Conservation (phyloP, 73 alveolate species). For the Paramecium bursaria region DNA sequence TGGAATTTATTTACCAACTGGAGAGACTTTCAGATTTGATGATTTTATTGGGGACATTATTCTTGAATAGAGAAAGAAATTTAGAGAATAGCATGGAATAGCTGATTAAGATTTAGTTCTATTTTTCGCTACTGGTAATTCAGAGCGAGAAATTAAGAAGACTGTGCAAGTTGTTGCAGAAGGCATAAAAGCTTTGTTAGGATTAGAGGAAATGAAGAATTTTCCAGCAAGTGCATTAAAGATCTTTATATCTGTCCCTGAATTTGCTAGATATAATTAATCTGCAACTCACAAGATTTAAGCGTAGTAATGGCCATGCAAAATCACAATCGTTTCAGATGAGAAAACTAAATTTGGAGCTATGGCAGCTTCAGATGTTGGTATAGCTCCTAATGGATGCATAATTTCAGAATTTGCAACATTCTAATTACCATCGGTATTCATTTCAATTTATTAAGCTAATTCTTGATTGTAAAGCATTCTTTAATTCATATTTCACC, state of each 20-base stretch:
- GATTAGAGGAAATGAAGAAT: conserved; percentile 53
- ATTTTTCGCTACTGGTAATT: conserved; percentile 50
- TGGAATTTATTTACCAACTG: conserved; percentile 24
- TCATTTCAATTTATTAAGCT: conserved; percentile 26
- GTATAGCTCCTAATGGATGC: conserved; percentile 61
- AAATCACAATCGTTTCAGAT: conserved; percentile 29
- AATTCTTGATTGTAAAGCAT: conserved; percentile 37
- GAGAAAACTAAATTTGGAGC: conserved; percentile 63
- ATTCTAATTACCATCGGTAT: conserved; percentile 68
- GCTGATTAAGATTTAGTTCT: conserved; percentile 28
- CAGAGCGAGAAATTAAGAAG: conserved; percentile 4
- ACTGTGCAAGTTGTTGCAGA: conserved; percentile 17
- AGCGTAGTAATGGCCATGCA: conserved; percentile 20
- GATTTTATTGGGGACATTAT: conserved; percentile 29
- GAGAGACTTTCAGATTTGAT: conserved; percentile 59
- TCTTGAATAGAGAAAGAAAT: conserved; percentile 37
- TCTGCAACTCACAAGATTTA: not conserved
- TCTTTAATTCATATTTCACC: conserved; percentile 51
- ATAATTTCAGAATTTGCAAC: conserved; percentile 71
- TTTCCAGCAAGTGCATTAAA: conserved; percentile 7
- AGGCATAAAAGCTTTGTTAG: conserved; percentile 7
- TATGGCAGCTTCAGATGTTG: conserved; percentile 67
- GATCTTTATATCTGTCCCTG: conserved; percentile 27
- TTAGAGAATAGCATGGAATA: not conserved
- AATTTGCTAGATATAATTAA: conserved; percentile 31